Percentiles rank a stretch among this genome's conserved stretches.
phyloP scores from a whole-genome alignment of 345 rosid genomes.

The Lagerstroemia speciosa region DNA sequence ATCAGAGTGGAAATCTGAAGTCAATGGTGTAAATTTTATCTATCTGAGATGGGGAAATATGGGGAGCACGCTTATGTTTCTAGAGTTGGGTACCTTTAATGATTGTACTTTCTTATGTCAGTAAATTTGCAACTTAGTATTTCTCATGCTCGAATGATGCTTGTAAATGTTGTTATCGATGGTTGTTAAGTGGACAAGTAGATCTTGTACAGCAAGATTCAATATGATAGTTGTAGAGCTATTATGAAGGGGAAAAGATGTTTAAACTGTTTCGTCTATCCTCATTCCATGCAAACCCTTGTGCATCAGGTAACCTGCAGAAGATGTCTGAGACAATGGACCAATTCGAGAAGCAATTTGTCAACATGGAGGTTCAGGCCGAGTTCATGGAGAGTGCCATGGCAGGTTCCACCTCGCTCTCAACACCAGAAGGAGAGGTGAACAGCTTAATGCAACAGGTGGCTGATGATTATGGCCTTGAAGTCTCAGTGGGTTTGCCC shows the following conservation, averaged over 20 bases:
- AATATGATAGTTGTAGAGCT: background rate
- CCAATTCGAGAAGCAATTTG: constrained; percentile 94
- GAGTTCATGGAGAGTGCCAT: constrained; percentile 97
- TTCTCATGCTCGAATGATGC: background rate
- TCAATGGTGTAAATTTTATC: background rate
- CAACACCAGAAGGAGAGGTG: constrained; percentile 98
- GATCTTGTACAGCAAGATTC: background rate
- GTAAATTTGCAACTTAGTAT: background rate
- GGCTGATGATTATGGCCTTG: constrained; percentile 89
- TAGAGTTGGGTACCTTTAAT: background rate
- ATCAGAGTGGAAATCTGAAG: background rate
- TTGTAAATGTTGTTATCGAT: background rate
- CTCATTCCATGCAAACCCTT: background rate
- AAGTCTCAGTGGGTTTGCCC: constrained; percentile 96
- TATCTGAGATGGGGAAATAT: background rate
- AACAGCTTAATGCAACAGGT: constrained; percentile 99
- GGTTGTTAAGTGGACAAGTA: background rate
- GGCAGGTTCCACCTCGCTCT: constrained; percentile 97
- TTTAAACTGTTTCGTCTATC: background rate
- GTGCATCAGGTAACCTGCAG: constrained; percentile 70
- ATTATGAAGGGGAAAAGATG: background rate
- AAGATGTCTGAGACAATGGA: constrained; percentile 99
- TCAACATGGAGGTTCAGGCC: constrained; percentile 99
- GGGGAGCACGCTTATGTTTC: background rate
- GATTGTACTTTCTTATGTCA: background rate